Conservation (phyloP, 257 asterid genomes). For the Plectranthus barbatus region DNA sequence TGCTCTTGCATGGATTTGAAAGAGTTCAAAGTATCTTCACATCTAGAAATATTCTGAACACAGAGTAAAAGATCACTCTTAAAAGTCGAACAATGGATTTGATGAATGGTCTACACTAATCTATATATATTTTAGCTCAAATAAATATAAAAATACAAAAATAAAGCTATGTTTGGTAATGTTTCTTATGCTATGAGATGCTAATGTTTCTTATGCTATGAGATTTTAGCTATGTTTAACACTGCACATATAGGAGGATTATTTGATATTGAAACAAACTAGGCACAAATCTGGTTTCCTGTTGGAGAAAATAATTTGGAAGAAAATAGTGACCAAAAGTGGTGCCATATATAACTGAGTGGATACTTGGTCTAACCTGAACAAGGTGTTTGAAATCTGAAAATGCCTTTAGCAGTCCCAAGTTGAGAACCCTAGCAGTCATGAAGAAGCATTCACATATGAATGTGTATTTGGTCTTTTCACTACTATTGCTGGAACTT, state of each 20-base stretch:
- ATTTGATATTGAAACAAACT: background rate
- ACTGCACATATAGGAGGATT: background rate
- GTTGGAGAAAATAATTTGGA: background rate
- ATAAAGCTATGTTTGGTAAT: background rate
- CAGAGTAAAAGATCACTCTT: conserved; percentile 8
- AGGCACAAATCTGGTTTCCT: background rate
- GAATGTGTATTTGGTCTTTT: conserved; percentile 65
- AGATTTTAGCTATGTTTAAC: background rate
- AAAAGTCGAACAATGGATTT: conserved; percentile 3
- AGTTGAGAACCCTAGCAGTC: conserved; percentile 92
- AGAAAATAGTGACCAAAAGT: background rate
- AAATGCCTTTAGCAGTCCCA: conserved; percentile 90
- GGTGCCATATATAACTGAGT: too few species aligned
- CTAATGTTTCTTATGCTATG: background rate
- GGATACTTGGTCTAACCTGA: conserved; percentile 49
- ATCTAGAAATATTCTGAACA: conserved; percentile 83
- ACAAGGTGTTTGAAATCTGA: conserved; percentile 92
- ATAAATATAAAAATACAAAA: background rate
- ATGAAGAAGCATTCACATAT: conserved; percentile 98
- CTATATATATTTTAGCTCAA: background rate
- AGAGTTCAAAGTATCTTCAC: conserved; percentile 70
- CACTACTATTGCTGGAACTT: conserved; percentile 39
- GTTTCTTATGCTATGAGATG: background rate
- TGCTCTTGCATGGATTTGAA: conserved; percentile 73
- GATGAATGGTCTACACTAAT: background rate